Evolutionary conservation across 1,139 yeast species (phyloP).

Genomic region (Debaryomyces fabryi): DNA sequence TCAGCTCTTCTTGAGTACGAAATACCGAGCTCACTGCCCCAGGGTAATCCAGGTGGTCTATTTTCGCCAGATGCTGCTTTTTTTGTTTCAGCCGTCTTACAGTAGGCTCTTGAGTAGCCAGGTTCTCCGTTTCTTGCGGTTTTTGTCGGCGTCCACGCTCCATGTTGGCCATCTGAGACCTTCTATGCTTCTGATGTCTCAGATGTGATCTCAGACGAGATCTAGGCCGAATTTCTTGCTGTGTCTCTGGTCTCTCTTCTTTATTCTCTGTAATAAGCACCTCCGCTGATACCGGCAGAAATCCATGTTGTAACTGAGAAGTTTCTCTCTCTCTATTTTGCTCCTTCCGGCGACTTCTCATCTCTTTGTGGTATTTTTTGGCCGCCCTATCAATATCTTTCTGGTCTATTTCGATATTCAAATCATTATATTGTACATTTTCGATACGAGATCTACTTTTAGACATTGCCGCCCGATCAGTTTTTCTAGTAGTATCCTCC

Average conservation of each 20-base stretch:
- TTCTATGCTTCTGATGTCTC: background rate
- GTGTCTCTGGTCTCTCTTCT: background rate
- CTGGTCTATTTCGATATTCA: constrained; percentile 2
- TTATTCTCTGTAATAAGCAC: background rate
- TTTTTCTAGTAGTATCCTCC: background rate
- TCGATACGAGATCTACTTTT: background rate
- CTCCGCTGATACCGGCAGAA: background rate
- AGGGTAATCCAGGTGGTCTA: background rate
- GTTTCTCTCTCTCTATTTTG: background rate
- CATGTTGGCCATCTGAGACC: background rate
- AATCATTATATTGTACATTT: background rate
- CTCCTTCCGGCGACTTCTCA: background rate
- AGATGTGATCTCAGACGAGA: background rate
- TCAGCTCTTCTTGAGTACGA: background rate
- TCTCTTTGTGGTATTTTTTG: background rate
- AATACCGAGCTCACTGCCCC: background rate
- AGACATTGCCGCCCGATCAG: background rate
- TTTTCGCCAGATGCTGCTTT: background rate
- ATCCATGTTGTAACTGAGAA: background rate
- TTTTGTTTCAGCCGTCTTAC: background rate
- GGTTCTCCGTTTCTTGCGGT: background rate
- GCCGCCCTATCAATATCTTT: constrained; percentile 8
- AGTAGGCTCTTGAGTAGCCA: background rate
- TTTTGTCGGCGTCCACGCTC: background rate
- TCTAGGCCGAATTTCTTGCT: background rate